These are phyloP conservation scores for Leccinum variicolor DNA, from an alignment of 768 basidiomycete genomes.

Conservation along the genomic window DNA sequence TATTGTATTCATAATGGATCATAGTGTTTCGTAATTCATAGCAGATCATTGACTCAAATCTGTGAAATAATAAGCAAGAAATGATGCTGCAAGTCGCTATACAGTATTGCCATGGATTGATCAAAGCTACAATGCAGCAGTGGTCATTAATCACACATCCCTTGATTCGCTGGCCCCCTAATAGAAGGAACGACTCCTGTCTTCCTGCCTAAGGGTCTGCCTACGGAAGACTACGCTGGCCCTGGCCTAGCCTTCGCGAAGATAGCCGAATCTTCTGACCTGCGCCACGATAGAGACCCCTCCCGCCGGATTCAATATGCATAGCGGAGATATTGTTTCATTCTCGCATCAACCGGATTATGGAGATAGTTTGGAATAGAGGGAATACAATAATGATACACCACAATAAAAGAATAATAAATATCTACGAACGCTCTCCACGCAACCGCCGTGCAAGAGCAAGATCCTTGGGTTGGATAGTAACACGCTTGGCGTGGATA, in stretches of 20 bases:
- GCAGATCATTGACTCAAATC: background rate
- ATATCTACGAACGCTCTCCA: conserved; percentile 64
- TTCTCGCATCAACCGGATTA: background rate
- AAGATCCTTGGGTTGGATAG: background rate
- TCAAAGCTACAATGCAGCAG: no score
- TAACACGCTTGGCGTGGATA: background rate
- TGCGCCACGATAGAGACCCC: no score
- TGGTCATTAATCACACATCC: no score
- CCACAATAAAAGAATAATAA: background rate
- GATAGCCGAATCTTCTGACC: no score
- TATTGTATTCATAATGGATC: background rate
- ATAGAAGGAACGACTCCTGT: no score
- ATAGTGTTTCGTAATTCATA: background rate
- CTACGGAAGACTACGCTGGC: no score
- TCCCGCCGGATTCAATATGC: no score
- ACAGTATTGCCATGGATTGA: no score
- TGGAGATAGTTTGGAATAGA: background rate
- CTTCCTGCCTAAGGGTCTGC: no score
- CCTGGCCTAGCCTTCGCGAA: no score
- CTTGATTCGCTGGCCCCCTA: no score
- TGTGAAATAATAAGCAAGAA: no score
- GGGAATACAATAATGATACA: conserved; percentile 18
- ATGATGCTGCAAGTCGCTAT: background rate
- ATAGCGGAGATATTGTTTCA: background rate
- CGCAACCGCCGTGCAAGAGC: conserved; percentile 52